Evolutionary conservation across 106 monocot species (phyloP).

Genomic region (Dendrobium nobile): DNA sequence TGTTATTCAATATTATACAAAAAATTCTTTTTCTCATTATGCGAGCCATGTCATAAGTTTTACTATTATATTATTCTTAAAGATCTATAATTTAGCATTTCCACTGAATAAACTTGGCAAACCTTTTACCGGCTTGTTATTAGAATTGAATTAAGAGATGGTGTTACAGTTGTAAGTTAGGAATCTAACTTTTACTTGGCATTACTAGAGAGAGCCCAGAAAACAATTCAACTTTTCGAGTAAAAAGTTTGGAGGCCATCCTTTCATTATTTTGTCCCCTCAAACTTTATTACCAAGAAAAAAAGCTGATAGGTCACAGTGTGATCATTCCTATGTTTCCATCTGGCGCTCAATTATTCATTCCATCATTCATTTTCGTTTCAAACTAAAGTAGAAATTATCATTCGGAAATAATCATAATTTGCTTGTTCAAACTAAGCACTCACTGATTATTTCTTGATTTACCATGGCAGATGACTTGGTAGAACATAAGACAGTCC

Average conservation of each 20-base stretch:
- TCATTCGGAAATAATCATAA: not conserved
- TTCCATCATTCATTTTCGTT: not conserved
- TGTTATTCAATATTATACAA: not conserved
- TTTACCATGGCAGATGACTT: conserved; percentile 64
- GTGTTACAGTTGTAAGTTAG: not conserved
- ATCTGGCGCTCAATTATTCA: conserved; percentile 4
- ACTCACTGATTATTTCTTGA: conserved; percentile 34
- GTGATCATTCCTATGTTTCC: not conserved
- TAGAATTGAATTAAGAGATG: not conserved
- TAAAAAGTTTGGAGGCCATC: not conserved
- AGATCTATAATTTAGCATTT: not conserved
- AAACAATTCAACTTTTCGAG: not conserved
- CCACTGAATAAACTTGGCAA: not conserved
- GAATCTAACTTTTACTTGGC: conserved; percentile 1
- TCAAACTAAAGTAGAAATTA: no score
- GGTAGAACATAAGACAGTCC: conserved; percentile 91
- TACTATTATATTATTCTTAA: not conserved
- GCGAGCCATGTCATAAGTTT: not conserved
- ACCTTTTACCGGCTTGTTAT: not conserved
- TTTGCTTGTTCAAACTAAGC: not conserved
- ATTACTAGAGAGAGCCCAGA: not conserved
- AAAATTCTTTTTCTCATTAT: not conserved
- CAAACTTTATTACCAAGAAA: not conserved
- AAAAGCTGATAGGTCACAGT: not conserved
- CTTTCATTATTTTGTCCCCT: not conserved